Percentiles rank a stretch among this genome's conserved stretches.
phyloP scores from a whole-genome alignment of 495 filamentous ascomycete species.

The Durotheca rogersii region DNA sequence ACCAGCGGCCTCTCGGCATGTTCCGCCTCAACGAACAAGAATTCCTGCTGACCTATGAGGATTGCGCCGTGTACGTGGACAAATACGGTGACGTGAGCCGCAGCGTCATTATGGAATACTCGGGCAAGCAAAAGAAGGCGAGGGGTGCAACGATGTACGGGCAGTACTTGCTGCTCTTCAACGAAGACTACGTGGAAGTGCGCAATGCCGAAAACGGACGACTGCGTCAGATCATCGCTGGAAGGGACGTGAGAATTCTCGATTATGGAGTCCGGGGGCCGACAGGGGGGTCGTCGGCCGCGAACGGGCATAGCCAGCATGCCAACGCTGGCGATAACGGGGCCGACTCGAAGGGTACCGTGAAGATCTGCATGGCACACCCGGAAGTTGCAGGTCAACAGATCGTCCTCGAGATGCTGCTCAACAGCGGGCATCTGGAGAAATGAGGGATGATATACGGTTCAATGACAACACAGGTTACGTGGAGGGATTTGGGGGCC shows the following conservation, averaged over 20 bases:
- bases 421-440: slow-evolving; percentile 93
- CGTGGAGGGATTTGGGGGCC: background rate
- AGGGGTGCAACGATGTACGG: slow-evolving; percentile 73
- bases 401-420: slow-evolving; percentile 85
- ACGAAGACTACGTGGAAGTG: slow-evolving; percentile 89
- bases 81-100: slow-evolving; percentile 94
- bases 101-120: slow-evolving; percentile 94
- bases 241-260: slow-evolving; percentile 79
- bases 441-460: slow-evolving; percentile 39
- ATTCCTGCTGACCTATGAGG: slow-evolving; percentile 90
- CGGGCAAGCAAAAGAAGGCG: slow-evolving; percentile 82
- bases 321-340: slow-evolving; percentile 23
- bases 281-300: slow-evolving; percentile 42
- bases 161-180: slow-evolving; percentile 79
- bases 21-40: slow-evolving; percentile 91
- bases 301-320: slow-evolving; percentile 17
- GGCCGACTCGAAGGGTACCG: slow-evolving; percentile 56
- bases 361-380: slow-evolving; percentile 96
- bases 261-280: slow-evolving; percentile 75
- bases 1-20: slow-evolving; percentile 88
- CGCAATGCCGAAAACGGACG: slow-evolving; percentile 95
- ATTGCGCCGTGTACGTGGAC: slow-evolving; percentile 96
- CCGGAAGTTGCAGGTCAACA: slow-evolving; percentile 78
- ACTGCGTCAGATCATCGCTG: slow-evolving; percentile 89
- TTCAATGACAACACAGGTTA: background rate